These are phyloP conservation scores for Hsuehochloa calcarea DNA, from an alignment of 176 grass and related monocot species.

Conservation along the genomic window DNA sequence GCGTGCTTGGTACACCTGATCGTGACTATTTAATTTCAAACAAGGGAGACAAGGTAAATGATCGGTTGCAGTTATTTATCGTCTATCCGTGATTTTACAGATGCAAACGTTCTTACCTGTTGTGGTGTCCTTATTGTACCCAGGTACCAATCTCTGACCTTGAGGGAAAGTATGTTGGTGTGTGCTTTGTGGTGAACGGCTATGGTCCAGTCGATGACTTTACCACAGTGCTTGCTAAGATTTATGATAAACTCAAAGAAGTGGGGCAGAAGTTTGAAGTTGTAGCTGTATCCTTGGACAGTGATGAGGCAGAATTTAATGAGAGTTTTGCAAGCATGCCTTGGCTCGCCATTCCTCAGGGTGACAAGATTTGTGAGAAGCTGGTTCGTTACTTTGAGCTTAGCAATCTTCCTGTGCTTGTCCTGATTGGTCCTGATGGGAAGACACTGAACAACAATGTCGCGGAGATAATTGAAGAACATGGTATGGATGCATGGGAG, in stretches of 20 bases:
- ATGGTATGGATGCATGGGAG: conserved; percentile 71
- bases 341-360: conserved; percentile 80
- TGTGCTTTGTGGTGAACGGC: conserved; percentile 54
- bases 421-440: conserved; percentile 80
- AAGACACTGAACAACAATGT: conserved; percentile 66
- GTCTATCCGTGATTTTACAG: not conserved
- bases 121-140: conserved; percentile 5
- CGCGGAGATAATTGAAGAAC: conserved; percentile 63
- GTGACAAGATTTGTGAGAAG: conserved; percentile 54
- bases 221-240: conserved; percentile 47
- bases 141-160: conserved; percentile 72
- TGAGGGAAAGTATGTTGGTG: conserved; percentile 65
- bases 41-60: conserved; percentile 59
- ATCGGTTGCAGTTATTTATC: not conserved
- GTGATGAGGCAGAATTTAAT: conserved; percentile 40
- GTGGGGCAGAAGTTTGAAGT: conserved; percentile 75
- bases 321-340: conserved; percentile 55
- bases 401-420: conserved; percentile 50
- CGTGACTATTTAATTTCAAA: conserved; percentile 69
- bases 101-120: conserved; percentile 11
- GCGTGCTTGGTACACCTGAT: conserved; percentile 43
- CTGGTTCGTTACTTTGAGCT: conserved; percentile 81
- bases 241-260: conserved; percentile 77
- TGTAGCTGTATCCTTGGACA: conserved; percentile 58
- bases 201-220: conserved; percentile 48